A percentile compares a stretch with the other conserved stretches of the same genome.
Evolutionary conservation across 2,329 filamentous ascomycete genomes (phyloP).

Genomic region (Neofusicoccum cordaticola): DNA sequence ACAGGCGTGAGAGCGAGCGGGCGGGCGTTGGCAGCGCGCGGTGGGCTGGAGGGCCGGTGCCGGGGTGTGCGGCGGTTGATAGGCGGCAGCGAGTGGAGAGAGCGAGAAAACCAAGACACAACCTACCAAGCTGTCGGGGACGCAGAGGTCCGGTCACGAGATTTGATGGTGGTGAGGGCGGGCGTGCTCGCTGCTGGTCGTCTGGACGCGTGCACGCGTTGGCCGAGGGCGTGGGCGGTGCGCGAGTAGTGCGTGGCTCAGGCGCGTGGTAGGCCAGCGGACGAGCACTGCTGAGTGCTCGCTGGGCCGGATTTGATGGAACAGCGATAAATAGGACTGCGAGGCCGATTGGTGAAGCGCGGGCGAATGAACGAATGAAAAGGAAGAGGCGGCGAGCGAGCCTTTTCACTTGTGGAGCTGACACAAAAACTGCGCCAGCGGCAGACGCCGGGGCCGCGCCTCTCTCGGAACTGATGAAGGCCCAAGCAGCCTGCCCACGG

Average conservation of each 20-base stretch:
- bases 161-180: slow-evolving; percentile 22
- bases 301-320: background rate
- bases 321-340: slow-evolving; percentile 3
- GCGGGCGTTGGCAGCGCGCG: too few relatives aligned
- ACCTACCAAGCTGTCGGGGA: slow-evolving; percentile 36
- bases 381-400: slow-evolving; percentile 9
- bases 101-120: slow-evolving; percentile 19
- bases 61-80: background rate
- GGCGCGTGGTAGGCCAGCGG: slow-evolving; percentile 3
- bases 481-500: background rate
- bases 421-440: slow-evolving; percentile 7
- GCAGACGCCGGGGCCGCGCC: background rate
- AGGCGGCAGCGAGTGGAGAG: slow-evolving; percentile 19
- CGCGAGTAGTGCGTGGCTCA: slow-evolving; percentile 5
- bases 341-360: slow-evolving; percentile 8
- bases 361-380: slow-evolving; percentile 11
- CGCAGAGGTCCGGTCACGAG: slow-evolving; percentile 35
- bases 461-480: background rate
- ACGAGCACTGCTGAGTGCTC: background rate
- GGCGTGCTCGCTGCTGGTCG: background rate
- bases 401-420: slow-evolving; percentile 6
- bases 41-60: background rate
- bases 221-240: background rate
- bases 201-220: slow-evolving; percentile 1
- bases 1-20: too few relatives aligned